phyloP scores from a whole-genome alignment of 306 rosid species.

The Dryas alaskensis region DNA sequence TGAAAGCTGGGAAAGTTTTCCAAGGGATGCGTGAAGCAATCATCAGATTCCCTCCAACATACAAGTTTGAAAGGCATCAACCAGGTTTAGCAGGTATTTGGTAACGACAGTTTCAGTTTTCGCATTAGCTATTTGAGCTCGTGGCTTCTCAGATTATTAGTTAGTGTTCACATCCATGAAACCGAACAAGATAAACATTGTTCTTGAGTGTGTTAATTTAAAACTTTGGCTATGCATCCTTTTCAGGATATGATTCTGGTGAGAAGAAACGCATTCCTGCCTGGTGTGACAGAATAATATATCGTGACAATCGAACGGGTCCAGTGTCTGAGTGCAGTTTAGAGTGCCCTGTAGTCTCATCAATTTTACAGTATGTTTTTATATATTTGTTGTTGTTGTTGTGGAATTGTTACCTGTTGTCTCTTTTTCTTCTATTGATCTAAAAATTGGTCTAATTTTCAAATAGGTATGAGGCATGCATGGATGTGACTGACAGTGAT shows the following conservation, averaged over 20 bases:
- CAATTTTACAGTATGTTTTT: conserved; percentile 71
- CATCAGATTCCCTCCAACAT: conserved; percentile 92
- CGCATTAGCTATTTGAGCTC: not conserved
- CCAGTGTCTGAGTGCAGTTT: conserved; percentile 62
- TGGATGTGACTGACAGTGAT: conserved; percentile 98
- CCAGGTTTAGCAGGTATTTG: conserved; percentile 81
- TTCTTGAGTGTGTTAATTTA: not conserved
- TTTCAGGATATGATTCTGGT: conserved; percentile 90
- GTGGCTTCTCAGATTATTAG: not conserved
- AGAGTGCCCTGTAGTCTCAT: conserved; percentile 84
- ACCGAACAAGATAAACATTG: not conserved
- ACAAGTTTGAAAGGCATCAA: conserved; percentile 92
- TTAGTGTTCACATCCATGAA: not conserved
- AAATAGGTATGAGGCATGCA: conserved; percentile 89
- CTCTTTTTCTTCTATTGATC: conserved; percentile 8
- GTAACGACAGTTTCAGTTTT: not conserved
- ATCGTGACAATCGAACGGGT: conserved; percentile 76
- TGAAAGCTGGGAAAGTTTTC: conserved; percentile 93
- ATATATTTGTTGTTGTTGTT: not conserved
- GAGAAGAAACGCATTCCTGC: conserved; percentile 99
- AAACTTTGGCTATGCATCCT: conserved; percentile 9
- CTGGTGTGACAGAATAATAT: conserved; percentile 97
- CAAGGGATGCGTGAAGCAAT: conserved; percentile 99
- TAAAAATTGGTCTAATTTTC: conserved; percentile 29
- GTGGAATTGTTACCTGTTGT: conserved; percentile 17